These are phyloP conservation scores for Hyaloscypha variabilis DNA, from an alignment of 495 filamentous ascomycete species.

Conservation along the genomic window DNA sequence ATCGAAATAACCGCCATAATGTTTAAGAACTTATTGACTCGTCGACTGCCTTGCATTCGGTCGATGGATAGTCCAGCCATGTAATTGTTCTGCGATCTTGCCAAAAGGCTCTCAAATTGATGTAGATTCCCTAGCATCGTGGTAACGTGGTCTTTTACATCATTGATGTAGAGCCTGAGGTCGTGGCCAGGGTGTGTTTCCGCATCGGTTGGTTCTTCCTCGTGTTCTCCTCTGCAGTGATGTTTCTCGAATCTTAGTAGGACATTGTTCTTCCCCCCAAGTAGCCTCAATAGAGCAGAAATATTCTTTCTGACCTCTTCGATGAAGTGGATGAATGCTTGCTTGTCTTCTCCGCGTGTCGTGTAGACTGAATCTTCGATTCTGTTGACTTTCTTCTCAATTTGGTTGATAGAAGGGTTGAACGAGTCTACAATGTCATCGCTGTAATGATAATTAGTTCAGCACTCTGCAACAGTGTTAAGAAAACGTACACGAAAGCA, in stretches of 20 bases:
- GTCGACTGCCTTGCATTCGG: constrained; percentile 73
- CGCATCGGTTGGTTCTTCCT: constrained; percentile 35
- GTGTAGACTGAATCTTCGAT: constrained; percentile 95
- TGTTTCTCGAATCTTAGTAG: constrained; percentile 78
- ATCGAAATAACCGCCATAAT: constrained; percentile 91
- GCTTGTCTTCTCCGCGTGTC: constrained; percentile 82
- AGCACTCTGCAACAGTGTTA: not conserved
- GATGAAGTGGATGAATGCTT: constrained; percentile 78
- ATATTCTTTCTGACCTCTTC: constrained; percentile 86
- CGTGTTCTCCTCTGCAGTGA: constrained; percentile 65
- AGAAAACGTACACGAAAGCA: constrained; percentile 77
- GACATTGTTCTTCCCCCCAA: constrained; percentile 93
- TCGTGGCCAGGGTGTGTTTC: constrained; percentile 86
- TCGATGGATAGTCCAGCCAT: constrained; percentile 90
- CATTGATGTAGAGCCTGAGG: constrained; percentile 89
- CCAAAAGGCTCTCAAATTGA: constrained; percentile 95
- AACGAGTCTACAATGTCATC: constrained; percentile 98
- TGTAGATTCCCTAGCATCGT: constrained; percentile 94
- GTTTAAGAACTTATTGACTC: constrained; percentile 77
- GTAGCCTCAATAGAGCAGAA: constrained; percentile 82
- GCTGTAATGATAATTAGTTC: constrained; percentile 43
- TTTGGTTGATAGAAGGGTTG: constrained; percentile 77
- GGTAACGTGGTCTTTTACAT: constrained; percentile 97
- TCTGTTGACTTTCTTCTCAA: constrained; percentile 82
- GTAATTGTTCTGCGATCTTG: constrained; percentile 90